Base-by-base conservation (phyloP, 108 stramenopile species). In the Cyclostephanos invisitatus region DNA sequence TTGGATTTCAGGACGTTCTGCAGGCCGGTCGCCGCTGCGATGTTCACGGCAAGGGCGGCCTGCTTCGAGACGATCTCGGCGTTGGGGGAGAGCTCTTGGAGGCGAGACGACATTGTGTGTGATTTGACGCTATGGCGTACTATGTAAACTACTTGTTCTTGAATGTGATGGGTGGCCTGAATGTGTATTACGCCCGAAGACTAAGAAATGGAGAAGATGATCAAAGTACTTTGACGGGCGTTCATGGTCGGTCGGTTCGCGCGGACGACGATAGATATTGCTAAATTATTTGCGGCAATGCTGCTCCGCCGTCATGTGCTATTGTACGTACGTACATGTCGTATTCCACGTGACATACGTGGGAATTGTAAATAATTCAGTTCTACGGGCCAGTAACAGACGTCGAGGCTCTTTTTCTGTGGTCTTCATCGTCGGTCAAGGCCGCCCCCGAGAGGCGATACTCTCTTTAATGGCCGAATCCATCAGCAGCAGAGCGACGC, bases 1-100 rank as follows among this genome's bases (percentile, higher is more conserved):
- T 98, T 98, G 29, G 84, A 86, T 81, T 96, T 96, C 46, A 97
- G 84, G 6, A 98, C 98, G 24, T 85, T 84, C 80, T 92, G 85
- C 0, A 99, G 85, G 7, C 99, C 99, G 47, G 85, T 76, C 6
- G 96, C 97, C 17, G 99, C 99, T 18, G 96, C 91, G 28, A 95
- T 91, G 79, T 99, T 99, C 53, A 99, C 98, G 25, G 87, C 80
- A 8, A 97, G 92, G 17, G 97, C 97, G 71, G 96, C 91, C 36
- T 81, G 84, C 68, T 86, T 85, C 70, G 85, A 75, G 63, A 98
- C 96, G 49, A 97, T 86, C 82, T 99, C 99, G 48, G 97, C 98
- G 73, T 95, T 96, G 66, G 98, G 96, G 66, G 88, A 92, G 22
- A 95, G 72, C 58, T 90, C 88, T 72, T 87, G 78, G 36, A 89